phyloP scores from a whole-genome alignment of 495 filamentous ascomycete genomes.

The Penicillium coprophilum region DNA sequence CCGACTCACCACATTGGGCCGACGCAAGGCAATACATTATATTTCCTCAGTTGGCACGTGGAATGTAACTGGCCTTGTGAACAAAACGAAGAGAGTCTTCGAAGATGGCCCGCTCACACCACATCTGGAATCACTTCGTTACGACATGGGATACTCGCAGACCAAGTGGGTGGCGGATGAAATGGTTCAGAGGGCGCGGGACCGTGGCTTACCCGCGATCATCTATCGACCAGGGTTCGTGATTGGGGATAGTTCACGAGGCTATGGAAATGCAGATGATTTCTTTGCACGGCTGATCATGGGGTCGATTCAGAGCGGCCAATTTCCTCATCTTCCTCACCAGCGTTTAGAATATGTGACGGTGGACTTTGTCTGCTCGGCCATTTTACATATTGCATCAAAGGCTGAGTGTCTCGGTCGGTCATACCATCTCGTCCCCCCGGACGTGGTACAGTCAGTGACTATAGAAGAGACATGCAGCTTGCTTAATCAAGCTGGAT shows the following conservation, averaged over 20 bases:
- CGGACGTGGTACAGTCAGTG: conserved; percentile 8
- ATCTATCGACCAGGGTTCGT: conserved; percentile 32
- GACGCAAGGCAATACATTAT: conserved; percentile 27
- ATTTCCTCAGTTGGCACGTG: conserved; percentile 21
- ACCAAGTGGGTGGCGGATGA: conserved; percentile 26
- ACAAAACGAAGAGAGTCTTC: conserved; percentile 3
- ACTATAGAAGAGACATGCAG: conserved; percentile 10
- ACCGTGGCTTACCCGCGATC: conserved; percentile 16
- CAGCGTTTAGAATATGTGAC: conserved; percentile 21
- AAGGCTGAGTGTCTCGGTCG: conserved; percentile 12
- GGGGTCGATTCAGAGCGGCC: conserved; percentile 18
- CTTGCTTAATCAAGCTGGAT: conserved; percentile 14
- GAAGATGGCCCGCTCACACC: conserved; percentile 16
- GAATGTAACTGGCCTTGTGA: conserved; percentile 9
- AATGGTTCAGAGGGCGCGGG: conserved; percentile 17
- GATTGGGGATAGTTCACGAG: conserved; percentile 19
- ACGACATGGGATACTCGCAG: conserved; percentile 25
- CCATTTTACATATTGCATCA: conserved; percentile 20
- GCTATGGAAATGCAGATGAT: conserved; percentile 26
- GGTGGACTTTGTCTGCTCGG: conserved; percentile 19
- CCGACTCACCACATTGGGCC: conserved; percentile 9
- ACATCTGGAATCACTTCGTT: conserved; percentile 14
- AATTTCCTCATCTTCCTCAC: conserved; percentile 16
- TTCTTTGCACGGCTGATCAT: conserved; percentile 25
- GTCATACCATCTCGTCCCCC: neutral